Evolutionary conservation across 1,139 yeast species (phyloP), one percentile per base, ranked within the genome.

Genomic region (Taphrina deformans): DNA sequence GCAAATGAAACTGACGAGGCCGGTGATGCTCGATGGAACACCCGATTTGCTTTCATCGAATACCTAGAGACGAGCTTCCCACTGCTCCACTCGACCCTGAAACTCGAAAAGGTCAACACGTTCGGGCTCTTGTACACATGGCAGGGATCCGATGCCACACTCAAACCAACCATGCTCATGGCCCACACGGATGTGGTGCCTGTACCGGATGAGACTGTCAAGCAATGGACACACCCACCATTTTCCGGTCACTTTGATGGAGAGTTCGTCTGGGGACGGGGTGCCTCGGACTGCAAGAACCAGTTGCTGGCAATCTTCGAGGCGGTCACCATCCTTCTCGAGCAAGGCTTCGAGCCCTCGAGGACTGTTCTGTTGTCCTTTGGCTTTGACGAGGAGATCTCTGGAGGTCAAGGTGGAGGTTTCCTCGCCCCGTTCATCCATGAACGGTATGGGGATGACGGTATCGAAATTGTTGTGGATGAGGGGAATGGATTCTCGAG

Each of bases 151-250:
- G 76, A 85, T 67, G 53, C 74, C 3, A 67, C 72, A 1, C 77
- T 86, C 71, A 85, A 86, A 73, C 96, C 96, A 4, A 70, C 86
- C 14, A 73, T 89, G 74, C 77, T 88, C 51, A 82, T 86, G 75
- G 91, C 93, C 2, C 96, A 89, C 74, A 89, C 85, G 73, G 96
- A 89, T 73, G 89, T 87, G 3, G 96, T 89, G 14, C 96, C 96
- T 0, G 88, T 88, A n/a, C 85, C 85, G 71, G 74, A 76, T 31
- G 85, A 79, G 24, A 82, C 89, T 14, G 73, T 81, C 51, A 78
- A 74, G 44, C 78, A 80, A 59, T 89, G 96, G 96, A 79, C 78
- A 1, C 80, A 84, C 71, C 86, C 86, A 10, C 96, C 96, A 27
- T 88, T 84, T 69, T 80, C 80, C 7, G 96, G 88, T 2, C 80